Percentiles rank a stretch among this genome's conserved stretches.
Conservation (phyloP, 768 basidiomycete genomes). For the Amanita polypyramis region DNA sequence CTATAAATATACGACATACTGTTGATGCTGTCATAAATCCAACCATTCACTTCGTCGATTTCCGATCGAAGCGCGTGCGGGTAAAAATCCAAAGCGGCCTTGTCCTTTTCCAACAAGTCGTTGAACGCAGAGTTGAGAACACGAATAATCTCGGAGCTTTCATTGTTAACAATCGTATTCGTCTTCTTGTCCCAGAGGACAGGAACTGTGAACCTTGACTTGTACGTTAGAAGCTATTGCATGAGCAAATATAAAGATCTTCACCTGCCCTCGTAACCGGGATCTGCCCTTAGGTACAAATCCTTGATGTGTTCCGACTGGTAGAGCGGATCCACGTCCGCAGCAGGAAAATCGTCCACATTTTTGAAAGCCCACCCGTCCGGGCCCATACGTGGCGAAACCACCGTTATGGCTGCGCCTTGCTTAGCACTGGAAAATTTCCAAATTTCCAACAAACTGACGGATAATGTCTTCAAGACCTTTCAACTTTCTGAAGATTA, state of each 20-base stretch:
- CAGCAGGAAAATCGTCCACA: conserved; percentile 55
- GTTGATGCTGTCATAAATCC: conserved; percentile 80
- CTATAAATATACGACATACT: conserved; percentile 34
- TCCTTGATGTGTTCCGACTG: conserved; percentile 67
- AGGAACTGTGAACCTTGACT: conserved; percentile 70
- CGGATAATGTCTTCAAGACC: conserved; percentile 80
- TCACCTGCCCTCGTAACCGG: conserved; percentile 61
- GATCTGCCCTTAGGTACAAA: conserved; percentile 70
- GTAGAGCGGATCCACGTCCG: conserved; percentile 70
- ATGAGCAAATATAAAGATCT: too few species aligned
- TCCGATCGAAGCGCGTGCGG: conserved; percentile 59
- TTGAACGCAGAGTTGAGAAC: conserved; percentile 87
- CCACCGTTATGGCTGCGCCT: conserved; percentile 57
- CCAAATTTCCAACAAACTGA: conserved; percentile 24
- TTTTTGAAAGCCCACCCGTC: conserved; percentile 84
- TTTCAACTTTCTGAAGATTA: conserved; percentile 87
- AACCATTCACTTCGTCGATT: conserved; percentile 80
- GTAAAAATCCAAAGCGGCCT: conserved; percentile 64
- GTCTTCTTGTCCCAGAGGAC: conserved; percentile 89
- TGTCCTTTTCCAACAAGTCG: conserved; percentile 52
- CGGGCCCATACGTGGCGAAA: conserved; percentile 79
- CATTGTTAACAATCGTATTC: conserved; percentile 89
- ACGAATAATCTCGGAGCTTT: conserved; percentile 90
- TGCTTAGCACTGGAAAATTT: not conserved
- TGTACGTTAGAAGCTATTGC: not conserved